Conservation (phyloP, 2,329 filamentous ascomycete genomes). For the Berkeleyomyces basicola region DNA sequence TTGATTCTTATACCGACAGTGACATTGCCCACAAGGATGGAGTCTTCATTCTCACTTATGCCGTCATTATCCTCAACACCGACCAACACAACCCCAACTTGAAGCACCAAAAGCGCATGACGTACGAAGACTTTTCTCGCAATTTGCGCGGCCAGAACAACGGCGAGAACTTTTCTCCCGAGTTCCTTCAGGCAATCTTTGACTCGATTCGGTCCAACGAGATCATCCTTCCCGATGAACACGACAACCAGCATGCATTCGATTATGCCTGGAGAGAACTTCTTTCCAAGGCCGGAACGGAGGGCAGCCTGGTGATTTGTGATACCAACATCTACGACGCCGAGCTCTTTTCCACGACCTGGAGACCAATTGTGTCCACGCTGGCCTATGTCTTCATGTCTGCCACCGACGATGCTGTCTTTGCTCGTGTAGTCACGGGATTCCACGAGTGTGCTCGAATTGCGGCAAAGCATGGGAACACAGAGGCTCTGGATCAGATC, state of each 20-base stretch:
- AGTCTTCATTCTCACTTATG: slow-evolving; percentile 81
- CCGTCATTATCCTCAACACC: slow-evolving; percentile 94
- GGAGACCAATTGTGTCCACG: slow-evolving; percentile 88
- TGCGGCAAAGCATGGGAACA: slow-evolving; percentile 66
- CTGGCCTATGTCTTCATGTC: slow-evolving; percentile 98
- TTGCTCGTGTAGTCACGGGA: slow-evolving; percentile 78
- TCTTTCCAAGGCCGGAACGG: slow-evolving; percentile 63
- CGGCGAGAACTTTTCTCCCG: slow-evolving; percentile 64
- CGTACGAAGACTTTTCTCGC: slow-evolving; percentile 60
- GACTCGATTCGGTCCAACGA: slow-evolving; percentile 84
- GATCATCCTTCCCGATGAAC: slow-evolving; percentile 92
- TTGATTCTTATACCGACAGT: slow-evolving; percentile 45
- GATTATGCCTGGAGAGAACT: slow-evolving; percentile 97
- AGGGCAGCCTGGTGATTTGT: slow-evolving; percentile 59
- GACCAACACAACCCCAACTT: slow-evolving; percentile 93
- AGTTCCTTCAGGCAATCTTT: slow-evolving; percentile 75
- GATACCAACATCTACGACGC: slow-evolving; percentile 91
- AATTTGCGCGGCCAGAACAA: slow-evolving; percentile 86
- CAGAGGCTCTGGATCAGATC: slow-evolving; percentile 81
- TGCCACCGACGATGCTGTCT: slow-evolving; percentile 89
- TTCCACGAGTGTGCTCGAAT: slow-evolving; percentile 95
- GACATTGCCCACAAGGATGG: slow-evolving; percentile 74
- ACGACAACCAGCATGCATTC: slow-evolving; percentile 91
- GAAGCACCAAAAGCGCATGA: slow-evolving; percentile 66
- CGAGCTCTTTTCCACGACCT: slow-evolving; percentile 93